Base-by-base conservation (phyloP, 345 rosid species). In the Atalantia buxifolia region DNA sequence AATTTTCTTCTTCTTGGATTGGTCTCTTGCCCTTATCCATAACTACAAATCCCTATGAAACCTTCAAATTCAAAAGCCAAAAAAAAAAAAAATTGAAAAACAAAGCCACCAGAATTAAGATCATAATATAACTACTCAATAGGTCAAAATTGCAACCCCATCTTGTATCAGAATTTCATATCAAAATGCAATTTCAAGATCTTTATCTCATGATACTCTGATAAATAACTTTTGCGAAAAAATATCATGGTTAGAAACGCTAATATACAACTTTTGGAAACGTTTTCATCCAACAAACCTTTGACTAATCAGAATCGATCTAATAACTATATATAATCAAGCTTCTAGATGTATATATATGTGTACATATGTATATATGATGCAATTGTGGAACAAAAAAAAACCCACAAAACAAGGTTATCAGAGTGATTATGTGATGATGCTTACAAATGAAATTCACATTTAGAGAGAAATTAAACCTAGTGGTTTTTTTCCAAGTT, bases 21-120 rank as follows among this genome's bases (percentile, higher is more conserved):
- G 73, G 53, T 40, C 25, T 71, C 77, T 76, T 76, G 12, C 73
- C 80, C 67, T 76, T 76, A 9, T 81, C 83, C 77, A 71, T 81
- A 9, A 22, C 50, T 60, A 64, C 7, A 61, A 48, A 48, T 57
- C 42, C n/a, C 24, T 38, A n/a, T 2, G 10, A 18, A 27, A 25
- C 27, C 53, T 48, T 50, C 21, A 21, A 48, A 22, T 5, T 5
- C 55, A 40, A 56, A 65, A 66, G 53, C 24, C 1, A 62, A 1
- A 7, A 33, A 19, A 25, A 22, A 59, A 27, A 33, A 33, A 13
- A 33, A 31, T 0, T 33, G 35, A 33, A 35, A 31, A 30, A 18
- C 6, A 64, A 27, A 10, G n/a, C 28, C 5, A 24, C 27, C 63
- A 59, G 4, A 60, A 27, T 24, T 24, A n/a, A 60, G 27, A 60